Evolutionary conservation across 2,329 filamentous ascomycete species (phyloP), one percentile per base, ranked within the genome.

Genomic region (Monilinia polystroma): DNA sequence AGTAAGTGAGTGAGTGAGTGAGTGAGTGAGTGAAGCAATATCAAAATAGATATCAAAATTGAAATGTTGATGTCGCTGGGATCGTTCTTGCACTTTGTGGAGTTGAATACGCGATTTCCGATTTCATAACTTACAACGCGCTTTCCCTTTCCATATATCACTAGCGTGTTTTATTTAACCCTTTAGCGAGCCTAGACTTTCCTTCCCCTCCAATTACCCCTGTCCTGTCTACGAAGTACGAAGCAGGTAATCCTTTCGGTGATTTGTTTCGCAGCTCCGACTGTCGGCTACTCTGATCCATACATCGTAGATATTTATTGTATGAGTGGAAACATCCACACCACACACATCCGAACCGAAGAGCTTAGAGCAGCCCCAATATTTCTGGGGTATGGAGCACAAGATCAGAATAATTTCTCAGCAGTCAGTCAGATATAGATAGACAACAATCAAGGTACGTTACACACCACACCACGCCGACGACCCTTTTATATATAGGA

Each of bases 31-130:
- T 26, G 16, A 41, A 63, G 59, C 5, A 53, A 52, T 41, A 41
- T 26, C n/a, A 63, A 63, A 14, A 35, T 23, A 23, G 12, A 12
- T n/a, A 35, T 35, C 32, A 35, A 35, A 35, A 26, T 35, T 11
- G 20, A n/a, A 63, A 32, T 14, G 57, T 35, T 32, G 7, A 7
- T 41, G 38, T 20, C 41, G 14, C 18, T 43, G 16, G n/a, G 11
- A 23, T 63, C 11, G 57, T 59, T 59, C 57, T 59, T 59, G 43
- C 26, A 59, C 43, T 49, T 59, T 60, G 57, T 51, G 29, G 43
- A 60, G 57, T 38, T 35, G 45, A 60, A 12, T 60, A 51, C 45
- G 45, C 45, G 58, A 62, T 18, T 51, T 20, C 58, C 45, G 58
- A 62, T 18, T 51, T 20, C 58, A 45, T 45, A 45, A 51, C 16